Evolutionary conservation across 2,329 filamentous ascomycete genomes (phyloP), one percentile per base, ranked within the genome.

Genomic region (Orbilia oligospora): DNA sequence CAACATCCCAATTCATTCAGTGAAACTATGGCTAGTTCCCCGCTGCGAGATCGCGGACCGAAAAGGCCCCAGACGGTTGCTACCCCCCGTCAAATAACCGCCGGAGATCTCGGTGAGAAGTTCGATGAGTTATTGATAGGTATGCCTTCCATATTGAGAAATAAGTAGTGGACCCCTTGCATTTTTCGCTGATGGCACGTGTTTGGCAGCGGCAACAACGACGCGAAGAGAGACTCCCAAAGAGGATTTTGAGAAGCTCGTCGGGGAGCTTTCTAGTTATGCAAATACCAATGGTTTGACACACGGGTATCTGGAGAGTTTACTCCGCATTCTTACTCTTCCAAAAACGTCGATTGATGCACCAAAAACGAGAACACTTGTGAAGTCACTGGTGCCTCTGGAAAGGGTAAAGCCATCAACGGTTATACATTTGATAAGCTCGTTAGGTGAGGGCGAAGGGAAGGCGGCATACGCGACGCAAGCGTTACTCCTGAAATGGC

Each of bases 321-420:
- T 97, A 36, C 85, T 96, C 80, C 88, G 90, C 73, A 86, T 95
- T 71, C 84, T 93, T 20, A 80, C 81, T 80, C 91, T 90, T 20
- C 86, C 86, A 22, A 90, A 90, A 56, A 92, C 87, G 81, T 86
- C 91, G 81, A 87, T 97, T 22, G 93, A 96, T 83, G 93, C 96
- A 84, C 90, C 90, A 30, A 93, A 90, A 81, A 87, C 91, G 30
- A 90, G 88, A 14, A 88, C 87, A 30, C 86, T 97, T 61, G 84
- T 93, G 81, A 92, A 90, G 80, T 92, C 91, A 77, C 85, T 97
- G 63, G 97, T 95, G 83, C 93, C 93, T 1, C 87, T 88, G n/a
- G 86, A 87, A 46, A 87, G 87, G 49, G 87, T 97, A n/a, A 83
- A 88, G 12, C 86, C 88, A 38, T 86, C 89, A 71, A 84, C 90